phyloP scores from a whole-genome alignment of 1,284 basidiomycete species.

The Amylostereum areolatum region DNA sequence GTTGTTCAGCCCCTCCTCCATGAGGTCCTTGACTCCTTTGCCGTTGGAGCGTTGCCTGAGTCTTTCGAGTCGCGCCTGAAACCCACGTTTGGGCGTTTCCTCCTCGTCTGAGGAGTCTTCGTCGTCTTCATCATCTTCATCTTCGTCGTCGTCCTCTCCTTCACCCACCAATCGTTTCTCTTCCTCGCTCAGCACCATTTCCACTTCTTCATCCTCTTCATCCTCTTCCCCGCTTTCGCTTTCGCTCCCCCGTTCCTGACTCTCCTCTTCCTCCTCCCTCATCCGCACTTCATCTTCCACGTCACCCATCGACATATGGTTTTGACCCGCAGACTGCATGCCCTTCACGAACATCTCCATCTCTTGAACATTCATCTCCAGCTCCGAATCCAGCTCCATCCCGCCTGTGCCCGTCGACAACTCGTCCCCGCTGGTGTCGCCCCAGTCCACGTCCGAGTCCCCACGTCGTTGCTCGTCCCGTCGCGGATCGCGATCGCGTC shows the following conservation, averaged over 20 bases:
- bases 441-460: slow-evolving; percentile 73
- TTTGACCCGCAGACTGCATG: slow-evolving; percentile 40
- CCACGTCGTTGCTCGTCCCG: slow-evolving; percentile 48
- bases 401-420: slow-evolving; percentile 31
- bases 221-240: slow-evolving; percentile 34
- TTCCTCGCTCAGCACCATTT: slow-evolving; percentile 9
- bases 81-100: slow-evolving; percentile 41
- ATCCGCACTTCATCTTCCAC: slow-evolving; percentile 50
- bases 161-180: slow-evolving; percentile 16
- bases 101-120: slow-evolving; percentile 29
- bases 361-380: slow-evolving; percentile 38
- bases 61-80: slow-evolving; percentile 45
- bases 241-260: slow-evolving; percentile 12
- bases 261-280: slow-evolving; percentile 45
- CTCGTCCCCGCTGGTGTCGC: slow-evolving; percentile 33
- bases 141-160: slow-evolving; percentile 17
- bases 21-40: slow-evolving; percentile 14
- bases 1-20: slow-evolving; percentile 16
- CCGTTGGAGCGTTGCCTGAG: slow-evolving; percentile 30
- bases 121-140: slow-evolving; percentile 22
- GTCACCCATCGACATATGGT: slow-evolving; percentile 61
- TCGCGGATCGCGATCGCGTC: slow-evolving; percentile 32
- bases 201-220: slow-evolving; percentile 21
- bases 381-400: slow-evolving; percentile 56
- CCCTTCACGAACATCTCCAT: slow-evolving; percentile 53